Evolutionary conservation across 1,284 basidiomycete species (phyloP).

Genomic region (Ganoderma lucidum): DNA sequence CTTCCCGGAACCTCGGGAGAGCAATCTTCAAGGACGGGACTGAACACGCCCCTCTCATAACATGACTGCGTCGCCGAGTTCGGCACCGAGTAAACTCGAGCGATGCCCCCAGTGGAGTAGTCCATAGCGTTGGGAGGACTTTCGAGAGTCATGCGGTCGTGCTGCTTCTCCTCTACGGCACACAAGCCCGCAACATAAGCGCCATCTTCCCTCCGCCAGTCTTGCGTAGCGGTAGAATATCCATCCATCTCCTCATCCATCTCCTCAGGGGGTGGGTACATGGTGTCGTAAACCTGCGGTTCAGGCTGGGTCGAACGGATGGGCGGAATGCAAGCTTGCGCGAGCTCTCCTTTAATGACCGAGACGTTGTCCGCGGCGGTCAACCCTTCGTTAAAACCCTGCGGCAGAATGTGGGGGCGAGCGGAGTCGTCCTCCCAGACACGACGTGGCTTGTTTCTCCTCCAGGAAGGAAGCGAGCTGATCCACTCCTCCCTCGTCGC

Average conservation of each 20-base stretch:
- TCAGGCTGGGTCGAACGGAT: conserved; percentile 43
- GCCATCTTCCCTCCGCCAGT: conserved; percentile 39
- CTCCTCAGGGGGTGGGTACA: conserved; percentile 43
- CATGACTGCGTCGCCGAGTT: conserved; percentile 17
- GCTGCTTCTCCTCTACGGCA: conserved; percentile 37
- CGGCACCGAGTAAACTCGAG: conserved; percentile 23
- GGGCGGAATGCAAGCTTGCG: conserved; percentile 86
- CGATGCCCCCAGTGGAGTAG: conserved; percentile 16
- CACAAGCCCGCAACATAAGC: conserved; percentile 36
- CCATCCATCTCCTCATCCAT: conserved; percentile 54
- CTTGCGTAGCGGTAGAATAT: conserved; percentile 29
- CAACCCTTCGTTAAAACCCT: conserved; percentile 80
- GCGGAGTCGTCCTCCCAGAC: conserved; percentile 65
- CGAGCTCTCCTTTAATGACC: conserved; percentile 84
- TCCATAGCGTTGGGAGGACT: conserved; percentile 26
- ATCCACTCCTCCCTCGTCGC: conserved; percentile 77
- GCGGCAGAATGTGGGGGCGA: conserved; percentile 34
- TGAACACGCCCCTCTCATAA: conserved; percentile 61
- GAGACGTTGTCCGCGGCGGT: conserved; percentile 65
- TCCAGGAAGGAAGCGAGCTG: conserved; percentile 71
- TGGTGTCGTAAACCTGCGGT: conserved; percentile 23
- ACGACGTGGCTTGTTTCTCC: conserved; percentile 68
- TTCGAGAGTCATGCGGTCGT: conserved; percentile 36
- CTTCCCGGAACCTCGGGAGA: conserved; percentile 55
- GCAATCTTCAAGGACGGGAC: conserved; percentile 70